Conservation (phyloP, 1,284 basidiomycete genomes). For the Austroboletus novae-zelandiae region DNA sequence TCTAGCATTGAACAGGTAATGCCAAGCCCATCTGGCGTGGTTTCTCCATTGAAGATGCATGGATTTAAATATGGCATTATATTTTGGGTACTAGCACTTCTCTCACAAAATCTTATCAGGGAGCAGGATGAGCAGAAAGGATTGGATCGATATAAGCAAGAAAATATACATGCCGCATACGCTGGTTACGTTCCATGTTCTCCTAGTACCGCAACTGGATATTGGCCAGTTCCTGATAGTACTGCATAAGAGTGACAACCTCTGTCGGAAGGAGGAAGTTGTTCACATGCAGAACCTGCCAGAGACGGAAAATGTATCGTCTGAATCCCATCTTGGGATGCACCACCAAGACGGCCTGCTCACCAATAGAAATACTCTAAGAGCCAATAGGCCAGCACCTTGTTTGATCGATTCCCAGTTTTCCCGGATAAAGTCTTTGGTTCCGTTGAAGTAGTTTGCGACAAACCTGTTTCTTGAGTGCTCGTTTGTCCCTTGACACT, state of each 20-base stretch:
- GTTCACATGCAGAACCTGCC: slow-evolving; percentile 46
- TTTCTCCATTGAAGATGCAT: too few relatives aligned
- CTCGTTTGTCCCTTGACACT: neutral
- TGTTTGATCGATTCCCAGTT: slow-evolving; percentile 64
- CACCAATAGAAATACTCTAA: slow-evolving; percentile 62
- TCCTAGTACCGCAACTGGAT: slow-evolving; percentile 35
- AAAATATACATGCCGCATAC: neutral
- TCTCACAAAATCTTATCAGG: too few relatives aligned
- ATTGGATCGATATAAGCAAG: too few relatives aligned
- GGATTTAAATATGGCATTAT: too few relatives aligned
- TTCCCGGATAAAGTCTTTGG: slow-evolving; percentile 51
- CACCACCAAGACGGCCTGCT: slow-evolving; percentile 16
- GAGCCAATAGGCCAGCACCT: slow-evolving; percentile 64
- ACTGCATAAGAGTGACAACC: slow-evolving; percentile 42
- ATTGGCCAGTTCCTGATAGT: slow-evolving; percentile 45
- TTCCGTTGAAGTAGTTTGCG: slow-evolving; percentile 50
- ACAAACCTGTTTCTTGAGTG: slow-evolving; percentile 48
- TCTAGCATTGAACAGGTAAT: too few relatives aligned
- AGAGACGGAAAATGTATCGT: neutral
- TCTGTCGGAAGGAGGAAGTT: slow-evolving; percentile 45
- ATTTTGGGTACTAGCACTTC: too few relatives aligned
- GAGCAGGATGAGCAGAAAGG: too few relatives aligned
- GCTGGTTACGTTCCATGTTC: neutral
- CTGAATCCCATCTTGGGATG: neutral
- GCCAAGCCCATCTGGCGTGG: too few relatives aligned